Conservation (phyloP, 768 basidiomycete genomes). For the Clathrus columnatus region DNA sequence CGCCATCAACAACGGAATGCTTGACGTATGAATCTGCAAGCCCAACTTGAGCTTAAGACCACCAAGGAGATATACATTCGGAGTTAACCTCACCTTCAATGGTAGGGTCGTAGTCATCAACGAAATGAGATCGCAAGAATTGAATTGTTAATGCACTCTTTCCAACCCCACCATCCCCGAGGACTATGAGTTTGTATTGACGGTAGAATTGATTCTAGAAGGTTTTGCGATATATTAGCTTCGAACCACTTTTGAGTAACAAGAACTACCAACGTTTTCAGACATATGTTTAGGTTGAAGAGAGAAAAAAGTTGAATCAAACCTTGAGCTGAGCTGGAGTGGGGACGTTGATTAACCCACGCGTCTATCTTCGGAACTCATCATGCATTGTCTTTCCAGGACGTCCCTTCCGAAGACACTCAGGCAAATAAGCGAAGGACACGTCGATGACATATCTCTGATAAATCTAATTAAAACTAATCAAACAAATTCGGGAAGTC, state of each 20-base stretch:
- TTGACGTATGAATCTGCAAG: constrained; percentile 38
- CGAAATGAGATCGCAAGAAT: constrained; percentile 30
- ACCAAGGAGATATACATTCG: too few species aligned
- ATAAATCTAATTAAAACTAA: too few species aligned
- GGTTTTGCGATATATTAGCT: not conserved
- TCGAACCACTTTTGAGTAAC: not conserved
- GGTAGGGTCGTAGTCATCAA: constrained; percentile 36
- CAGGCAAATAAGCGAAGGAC: not conserved
- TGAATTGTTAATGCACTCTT: constrained; percentile 31
- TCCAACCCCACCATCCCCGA: constrained; percentile 33
- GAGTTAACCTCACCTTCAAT: constrained; percentile 29
- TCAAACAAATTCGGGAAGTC: too few species aligned
- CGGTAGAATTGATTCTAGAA: constrained; percentile 29
- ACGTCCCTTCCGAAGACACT: not conserved
- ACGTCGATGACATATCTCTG: not conserved
- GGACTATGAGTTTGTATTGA: constrained; percentile 37
- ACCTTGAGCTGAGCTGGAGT: not conserved
- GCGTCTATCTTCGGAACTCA: not conserved
- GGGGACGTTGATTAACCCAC: not conserved
- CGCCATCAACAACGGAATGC: constrained; percentile 36
- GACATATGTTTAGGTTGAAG: not conserved
- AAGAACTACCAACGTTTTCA: too few species aligned
- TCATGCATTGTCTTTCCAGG: not conserved
- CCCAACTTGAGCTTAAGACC: too few species aligned
- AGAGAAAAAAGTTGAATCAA: not conserved